A percentile compares a stretch with the other conserved stretches of the same genome.
These are phyloP conservation scores for Rhodomyrtus tomentosa DNA, from an alignment of 345 rosid genomes.

Conservation along the genomic window DNA sequence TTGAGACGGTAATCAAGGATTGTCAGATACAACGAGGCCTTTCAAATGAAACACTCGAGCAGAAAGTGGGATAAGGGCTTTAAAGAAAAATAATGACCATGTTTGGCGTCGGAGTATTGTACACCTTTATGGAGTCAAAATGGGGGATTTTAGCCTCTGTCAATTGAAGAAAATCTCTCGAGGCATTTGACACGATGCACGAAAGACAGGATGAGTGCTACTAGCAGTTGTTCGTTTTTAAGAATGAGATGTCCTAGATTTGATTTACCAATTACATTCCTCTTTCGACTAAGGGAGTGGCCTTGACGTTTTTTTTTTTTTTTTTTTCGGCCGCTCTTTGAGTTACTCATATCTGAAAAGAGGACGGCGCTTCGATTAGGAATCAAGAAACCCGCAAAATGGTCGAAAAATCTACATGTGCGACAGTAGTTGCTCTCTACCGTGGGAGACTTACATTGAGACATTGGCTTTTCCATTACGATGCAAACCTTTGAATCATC, in stretches of 20 bases:
- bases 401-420: neutral
- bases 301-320: no score
- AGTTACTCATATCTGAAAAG: neutral
- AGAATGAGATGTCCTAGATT: neutral
- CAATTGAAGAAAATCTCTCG: neutral
- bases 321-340: neutral
- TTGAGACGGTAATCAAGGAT: neutral
- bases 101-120: neutral
- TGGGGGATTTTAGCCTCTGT: neutral
- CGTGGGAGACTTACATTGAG: neutral
- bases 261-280: neutral
- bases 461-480: neutral
- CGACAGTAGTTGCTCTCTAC: neutral
- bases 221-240: neutral
- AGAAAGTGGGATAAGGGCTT: no score
- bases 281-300: neutral
- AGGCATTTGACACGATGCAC: neutral
- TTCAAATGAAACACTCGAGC: neutral
- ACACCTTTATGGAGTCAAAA: neutral
- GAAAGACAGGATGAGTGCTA: neutral
- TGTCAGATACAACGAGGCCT: neutral
- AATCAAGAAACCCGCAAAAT: neutral
- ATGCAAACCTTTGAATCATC: neutral
- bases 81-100: no score
- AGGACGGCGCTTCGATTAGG: neutral